A percentile compares a stretch with the other conserved stretches of the same genome.
Conservation (phyloP, 2,329 filamentous ascomycete species). For the Cladophialophora chaetospira region DNA sequence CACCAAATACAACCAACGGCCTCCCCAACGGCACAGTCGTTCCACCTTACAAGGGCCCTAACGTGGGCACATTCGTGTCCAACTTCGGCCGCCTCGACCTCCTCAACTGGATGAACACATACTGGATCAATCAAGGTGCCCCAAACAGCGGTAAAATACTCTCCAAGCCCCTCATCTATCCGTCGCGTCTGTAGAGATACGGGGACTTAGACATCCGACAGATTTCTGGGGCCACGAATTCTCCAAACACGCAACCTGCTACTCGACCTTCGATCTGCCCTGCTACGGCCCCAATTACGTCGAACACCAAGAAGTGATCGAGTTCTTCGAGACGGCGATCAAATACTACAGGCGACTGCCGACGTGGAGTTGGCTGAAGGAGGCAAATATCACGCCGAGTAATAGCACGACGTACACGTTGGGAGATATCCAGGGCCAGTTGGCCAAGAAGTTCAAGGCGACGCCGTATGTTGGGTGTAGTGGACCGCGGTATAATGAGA, state of each 20-base stretch:
- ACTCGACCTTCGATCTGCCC: constrained; percentile 63
- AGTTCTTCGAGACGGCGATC: constrained; percentile 65
- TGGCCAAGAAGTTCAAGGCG: constrained; percentile 55
- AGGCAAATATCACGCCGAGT: constrained; percentile 57
- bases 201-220: too few relatives aligned
- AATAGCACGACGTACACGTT: constrained; percentile 62
- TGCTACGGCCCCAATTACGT: constrained; percentile 65
- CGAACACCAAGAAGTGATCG: constrained; percentile 61
- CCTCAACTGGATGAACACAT: constrained; percentile 66
- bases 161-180: too few relatives aligned
- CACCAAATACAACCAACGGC: constrained; percentile 65
- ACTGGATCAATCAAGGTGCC: constrained; percentile 62
- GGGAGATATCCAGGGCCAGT: constrained; percentile 52
- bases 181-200: too few relatives aligned
- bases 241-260: constrained; percentile 69
- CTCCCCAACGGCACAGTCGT: constrained; percentile 53
- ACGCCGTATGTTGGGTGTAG: constrained; percentile 64
- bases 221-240: constrained; percentile 70
- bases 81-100: constrained; percentile 62
- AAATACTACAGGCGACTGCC: constrained; percentile 60
- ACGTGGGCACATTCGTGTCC: constrained; percentile 61
- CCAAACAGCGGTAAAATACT: too few relatives aligned
- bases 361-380: constrained; percentile 62
- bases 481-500: constrained; percentile 63
- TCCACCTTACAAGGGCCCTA: constrained; percentile 59